Conservation (phyloP, 768 basidiomycete species). For the Rhizopogon vinicolor region DNA sequence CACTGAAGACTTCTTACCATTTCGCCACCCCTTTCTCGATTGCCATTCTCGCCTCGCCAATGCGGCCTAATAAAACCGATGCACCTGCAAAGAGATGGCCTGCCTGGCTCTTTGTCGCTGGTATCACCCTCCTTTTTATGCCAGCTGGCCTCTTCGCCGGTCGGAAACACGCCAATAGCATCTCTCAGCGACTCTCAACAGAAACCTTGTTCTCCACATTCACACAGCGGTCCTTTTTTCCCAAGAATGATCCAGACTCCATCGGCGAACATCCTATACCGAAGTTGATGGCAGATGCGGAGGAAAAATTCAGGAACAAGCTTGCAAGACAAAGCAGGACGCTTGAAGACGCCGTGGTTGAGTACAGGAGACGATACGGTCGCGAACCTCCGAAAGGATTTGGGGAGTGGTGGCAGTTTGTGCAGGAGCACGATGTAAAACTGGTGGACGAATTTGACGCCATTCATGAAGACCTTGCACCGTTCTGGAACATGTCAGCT, state of each 20-base stretch:
- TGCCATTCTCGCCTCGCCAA: background rate
- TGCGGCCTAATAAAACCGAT: constrained; percentile 14
- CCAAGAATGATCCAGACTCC: background rate
- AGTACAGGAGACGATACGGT: constrained; percentile 76
- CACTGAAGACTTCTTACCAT: background rate
- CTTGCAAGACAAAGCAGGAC: constrained; percentile 77
- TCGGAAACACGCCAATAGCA: constrained; percentile 14
- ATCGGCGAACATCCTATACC: constrained; percentile 71
- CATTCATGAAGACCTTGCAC: constrained; percentile 70
- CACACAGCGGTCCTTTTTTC: constrained; percentile 17
- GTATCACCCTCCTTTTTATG: constrained; percentile 45
- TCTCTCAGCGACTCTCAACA: background rate
- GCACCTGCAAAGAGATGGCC: constrained; percentile 7
- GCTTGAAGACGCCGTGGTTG: constrained; percentile 69
- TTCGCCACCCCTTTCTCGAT: too few relatives aligned
- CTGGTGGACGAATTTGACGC: constrained; percentile 90
- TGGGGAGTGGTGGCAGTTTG: constrained; percentile 86
- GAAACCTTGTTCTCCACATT: constrained; percentile 14
- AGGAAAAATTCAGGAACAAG: constrained; percentile 60
- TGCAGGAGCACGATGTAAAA: constrained; percentile 61
- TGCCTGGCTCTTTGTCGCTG: constrained; percentile 37
- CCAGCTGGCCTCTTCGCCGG: constrained; percentile 44
- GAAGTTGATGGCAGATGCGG: constrained; percentile 78
- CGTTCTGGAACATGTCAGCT: constrained; percentile 77
- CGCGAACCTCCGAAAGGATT: constrained; percentile 87